These are phyloP conservation scores for Claviceps paspali DNA, from an alignment of 2,329 filamentous ascomycete genomes.

Conservation along the genomic window DNA sequence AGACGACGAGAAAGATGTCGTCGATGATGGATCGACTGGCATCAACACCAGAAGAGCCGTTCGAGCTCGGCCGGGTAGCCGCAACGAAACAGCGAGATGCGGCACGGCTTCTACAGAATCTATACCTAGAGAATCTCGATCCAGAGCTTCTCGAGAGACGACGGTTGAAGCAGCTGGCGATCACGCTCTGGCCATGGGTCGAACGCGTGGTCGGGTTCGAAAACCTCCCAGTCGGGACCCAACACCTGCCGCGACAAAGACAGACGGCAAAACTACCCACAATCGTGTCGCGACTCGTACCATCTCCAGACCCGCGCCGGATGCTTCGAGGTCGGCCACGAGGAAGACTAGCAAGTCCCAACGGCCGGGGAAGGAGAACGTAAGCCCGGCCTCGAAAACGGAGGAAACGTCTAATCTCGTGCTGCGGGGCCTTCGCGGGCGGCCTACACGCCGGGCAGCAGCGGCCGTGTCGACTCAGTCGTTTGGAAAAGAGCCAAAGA, in stretches of 20 bases:
- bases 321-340: slow-evolving; percentile 25
- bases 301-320: slow-evolving; percentile 17
- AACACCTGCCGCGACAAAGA: slow-evolving; percentile 10
- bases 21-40: slow-evolving; percentile 20
- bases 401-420: slow-evolving; percentile 18
- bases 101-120: slow-evolving; percentile 1
- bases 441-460: slow-evolving; percentile 28
- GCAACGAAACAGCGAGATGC: slow-evolving; percentile 11
- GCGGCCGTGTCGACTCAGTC: slow-evolving; percentile 18
- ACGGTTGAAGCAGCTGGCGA: slow-evolving; percentile 12
- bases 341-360: slow-evolving; percentile 51
- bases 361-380: slow-evolving; percentile 50
- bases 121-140: slow-evolving; percentile 8
- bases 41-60: slow-evolving; percentile 21
- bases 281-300: slow-evolving; percentile 10
- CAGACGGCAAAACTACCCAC: slow-evolving; percentile 18
- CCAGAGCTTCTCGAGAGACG: slow-evolving; percentile 14
- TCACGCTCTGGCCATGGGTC: slow-evolving; percentile 7
- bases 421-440: slow-evolving; percentile 22
- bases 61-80: slow-evolving; percentile 30
- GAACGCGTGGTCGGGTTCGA: slow-evolving; percentile 27
- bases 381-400: slow-evolving; percentile 25
- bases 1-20: slow-evolving; percentile 36
- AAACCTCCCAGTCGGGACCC: slow-evolving; percentile 19
- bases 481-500: slow-evolving; percentile 19